A percentile compares a stretch with the other conserved stretches of the same genome.
Evolutionary conservation across 257 asterid species (phyloP).

Genomic region (Fraxinus americana): DNA sequence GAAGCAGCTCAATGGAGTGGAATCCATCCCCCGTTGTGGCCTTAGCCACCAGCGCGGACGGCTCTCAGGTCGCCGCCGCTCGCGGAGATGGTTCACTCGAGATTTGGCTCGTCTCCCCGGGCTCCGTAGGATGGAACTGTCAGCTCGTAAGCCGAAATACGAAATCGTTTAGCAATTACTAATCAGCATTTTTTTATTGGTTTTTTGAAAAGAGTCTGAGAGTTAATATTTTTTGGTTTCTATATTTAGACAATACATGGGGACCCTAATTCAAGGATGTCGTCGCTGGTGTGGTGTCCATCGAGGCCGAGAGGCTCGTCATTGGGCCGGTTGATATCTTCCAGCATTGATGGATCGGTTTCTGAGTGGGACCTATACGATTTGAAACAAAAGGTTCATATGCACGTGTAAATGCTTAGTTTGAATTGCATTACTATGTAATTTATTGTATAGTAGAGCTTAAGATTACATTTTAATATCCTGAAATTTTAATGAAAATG

Average conservation of each 20-base stretch:
- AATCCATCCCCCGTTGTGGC: slow-evolving; percentile 85
- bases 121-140: slow-evolving; percentile 99
- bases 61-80: slow-evolving; percentile 94
- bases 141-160: slow-evolving; percentile 66
- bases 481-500: neutral
- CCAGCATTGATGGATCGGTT: slow-evolving; percentile 85
- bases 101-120: slow-evolving; percentile 99
- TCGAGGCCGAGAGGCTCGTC: slow-evolving; percentile 54
- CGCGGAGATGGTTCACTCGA: slow-evolving; percentile 86
- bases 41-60: slow-evolving; percentile 87
- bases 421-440: neutral
- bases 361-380: slow-evolving; percentile 88
- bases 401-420: no score
- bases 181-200: neutral
- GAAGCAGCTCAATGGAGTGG: slow-evolving; percentile 79
- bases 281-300: slow-evolving; percentile 92
- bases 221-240: slow-evolving; percentile 31
- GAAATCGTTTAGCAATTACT: neutral
- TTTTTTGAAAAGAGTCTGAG: neutral
- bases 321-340: slow-evolving; percentile 68
- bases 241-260: slow-evolving; percentile 82
- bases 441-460: neutral
- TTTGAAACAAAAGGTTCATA: slow-evolving; percentile 71
- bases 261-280: slow-evolving; percentile 70
- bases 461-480: neutral